Conservation (phyloP, 163 green algal genomes). For the Volvox carteri region DNA sequence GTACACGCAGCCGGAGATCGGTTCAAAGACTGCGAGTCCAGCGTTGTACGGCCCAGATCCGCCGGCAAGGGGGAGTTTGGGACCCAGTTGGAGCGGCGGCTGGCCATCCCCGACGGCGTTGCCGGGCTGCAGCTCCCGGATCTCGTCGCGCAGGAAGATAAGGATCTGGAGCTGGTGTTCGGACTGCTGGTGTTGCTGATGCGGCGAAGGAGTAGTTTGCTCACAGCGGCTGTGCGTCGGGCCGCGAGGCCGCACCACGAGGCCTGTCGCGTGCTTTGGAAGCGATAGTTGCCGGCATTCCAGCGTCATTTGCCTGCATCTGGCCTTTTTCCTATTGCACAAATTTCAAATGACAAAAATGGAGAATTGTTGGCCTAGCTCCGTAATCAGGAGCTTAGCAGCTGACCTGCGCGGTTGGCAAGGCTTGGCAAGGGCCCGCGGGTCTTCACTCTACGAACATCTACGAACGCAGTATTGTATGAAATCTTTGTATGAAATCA, state of each 20-base stretch:
- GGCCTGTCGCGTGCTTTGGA: background rate
- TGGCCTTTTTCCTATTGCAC: too few relatives aligned
- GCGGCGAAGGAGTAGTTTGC: background rate
- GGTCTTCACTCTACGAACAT: too few relatives aligned
- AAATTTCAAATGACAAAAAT: too few relatives aligned
- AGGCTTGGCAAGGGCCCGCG: too few relatives aligned
- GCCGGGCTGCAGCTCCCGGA: background rate
- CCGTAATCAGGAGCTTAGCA: too few relatives aligned
- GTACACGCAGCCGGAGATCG: background rate
- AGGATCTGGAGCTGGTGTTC: too few relatives aligned
- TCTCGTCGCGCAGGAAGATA: background rate
- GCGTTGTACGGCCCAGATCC: background rate
- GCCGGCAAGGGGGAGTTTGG: background rate
- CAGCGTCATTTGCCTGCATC: too few relatives aligned
- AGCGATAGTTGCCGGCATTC: background rate
- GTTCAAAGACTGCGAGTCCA: background rate
- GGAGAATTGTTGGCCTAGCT: too few relatives aligned
- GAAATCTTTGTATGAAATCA: too few relatives aligned
- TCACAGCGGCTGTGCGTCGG: background rate
- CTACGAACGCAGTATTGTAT: too few relatives aligned
- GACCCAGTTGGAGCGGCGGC: background rate
- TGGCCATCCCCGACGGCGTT: background rate
- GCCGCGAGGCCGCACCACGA: background rate
- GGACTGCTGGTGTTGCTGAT: background rate
- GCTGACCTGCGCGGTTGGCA: too few relatives aligned